These are phyloP conservation scores for Phlebiopsis flavidoalba DNA, from an alignment of 768 basidiomycete species.

Conservation along the genomic window DNA sequence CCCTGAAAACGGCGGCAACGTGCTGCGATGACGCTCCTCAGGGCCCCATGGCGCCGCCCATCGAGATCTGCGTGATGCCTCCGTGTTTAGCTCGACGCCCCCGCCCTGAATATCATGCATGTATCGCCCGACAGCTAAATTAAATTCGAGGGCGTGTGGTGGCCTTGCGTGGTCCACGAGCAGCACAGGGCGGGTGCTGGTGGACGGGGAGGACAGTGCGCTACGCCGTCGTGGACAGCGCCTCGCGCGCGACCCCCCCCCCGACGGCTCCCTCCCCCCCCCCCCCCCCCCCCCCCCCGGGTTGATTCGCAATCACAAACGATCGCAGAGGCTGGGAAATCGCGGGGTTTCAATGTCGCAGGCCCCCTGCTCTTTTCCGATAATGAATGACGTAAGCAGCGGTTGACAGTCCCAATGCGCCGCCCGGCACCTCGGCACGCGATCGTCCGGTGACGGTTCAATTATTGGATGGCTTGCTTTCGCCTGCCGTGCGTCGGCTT, in stretches of 20 bases:
- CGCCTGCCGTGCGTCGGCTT: slow-evolving; percentile 1
- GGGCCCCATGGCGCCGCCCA: not conserved
- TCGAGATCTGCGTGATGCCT: slow-evolving; percentile 7
- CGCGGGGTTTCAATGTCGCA: not conserved
- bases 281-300: too few relatives aligned
- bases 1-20: slow-evolving; percentile 12
- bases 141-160: too few relatives aligned
- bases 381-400: not conserved
- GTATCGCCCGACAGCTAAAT: too few relatives aligned
- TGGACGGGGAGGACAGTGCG: not conserved
- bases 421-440: not conserved
- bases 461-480: slow-evolving; percentile 3
- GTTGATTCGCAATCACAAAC: slow-evolving; percentile 6
- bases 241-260: not conserved
- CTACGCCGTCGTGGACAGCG: not conserved
- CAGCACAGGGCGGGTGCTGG: too few relatives aligned
- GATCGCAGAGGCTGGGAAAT: not conserved
- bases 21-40: slow-evolving; percentile 1
- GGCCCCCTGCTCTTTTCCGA: not conserved
- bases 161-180: not conserved
- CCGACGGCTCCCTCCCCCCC: too few relatives aligned
- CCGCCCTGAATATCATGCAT: not conserved
- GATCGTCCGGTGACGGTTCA: not conserved
- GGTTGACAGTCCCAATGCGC: not conserved
- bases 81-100: not conserved